Evolutionary conservation across 2,329 filamentous ascomycete species (phyloP).

Genomic region (Elsinoe batatas): DNA sequence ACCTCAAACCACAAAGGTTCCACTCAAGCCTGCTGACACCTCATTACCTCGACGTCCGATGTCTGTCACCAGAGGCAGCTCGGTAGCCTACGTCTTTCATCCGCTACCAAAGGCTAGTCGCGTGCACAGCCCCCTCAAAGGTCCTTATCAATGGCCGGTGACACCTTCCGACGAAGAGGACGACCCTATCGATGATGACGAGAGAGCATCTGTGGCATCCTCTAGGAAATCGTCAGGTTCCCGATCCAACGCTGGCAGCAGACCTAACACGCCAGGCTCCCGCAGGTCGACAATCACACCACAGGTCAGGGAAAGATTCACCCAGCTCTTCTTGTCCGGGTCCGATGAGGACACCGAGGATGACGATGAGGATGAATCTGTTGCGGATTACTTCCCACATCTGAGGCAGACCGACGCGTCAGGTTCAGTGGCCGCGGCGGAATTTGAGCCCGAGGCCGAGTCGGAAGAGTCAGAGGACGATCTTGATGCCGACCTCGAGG

Average conservation of each 20-base stretch:
- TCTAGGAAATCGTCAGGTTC: constrained; percentile 14
- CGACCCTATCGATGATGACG: constrained; percentile 5
- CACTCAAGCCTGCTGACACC: constrained; percentile 8
- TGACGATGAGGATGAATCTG: constrained; percentile 7
- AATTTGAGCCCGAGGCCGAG: constrained; percentile 13
- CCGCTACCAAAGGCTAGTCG: constrained; percentile 12
- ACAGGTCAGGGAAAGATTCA: constrained; percentile 6
- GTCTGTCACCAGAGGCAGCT: constrained; percentile 14
- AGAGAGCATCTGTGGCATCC: constrained; percentile 15
- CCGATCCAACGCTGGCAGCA: constrained; percentile 13
- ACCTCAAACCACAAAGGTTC: constrained; percentile 17
- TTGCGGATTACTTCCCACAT: background rate
- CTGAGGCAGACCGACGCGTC: background rate
- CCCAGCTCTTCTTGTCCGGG: background rate
- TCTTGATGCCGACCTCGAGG: constrained; percentile 7
- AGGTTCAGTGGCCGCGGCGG: constrained; percentile 16
- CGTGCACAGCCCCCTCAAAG: constrained; percentile 5
- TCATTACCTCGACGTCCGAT: constrained; percentile 14
- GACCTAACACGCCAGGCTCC: constrained; percentile 4
- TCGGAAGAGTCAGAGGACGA: constrained; percentile 14
- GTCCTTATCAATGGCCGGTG: constrained; percentile 12
- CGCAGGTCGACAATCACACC: background rate
- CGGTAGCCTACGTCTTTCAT: constrained; percentile 15
- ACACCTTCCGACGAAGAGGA: background rate
- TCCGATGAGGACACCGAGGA: constrained; percentile 10